Evolutionary conservation across 805 yeast genomes (phyloP).

Genomic region (Candida sakaeoensis): DNA sequence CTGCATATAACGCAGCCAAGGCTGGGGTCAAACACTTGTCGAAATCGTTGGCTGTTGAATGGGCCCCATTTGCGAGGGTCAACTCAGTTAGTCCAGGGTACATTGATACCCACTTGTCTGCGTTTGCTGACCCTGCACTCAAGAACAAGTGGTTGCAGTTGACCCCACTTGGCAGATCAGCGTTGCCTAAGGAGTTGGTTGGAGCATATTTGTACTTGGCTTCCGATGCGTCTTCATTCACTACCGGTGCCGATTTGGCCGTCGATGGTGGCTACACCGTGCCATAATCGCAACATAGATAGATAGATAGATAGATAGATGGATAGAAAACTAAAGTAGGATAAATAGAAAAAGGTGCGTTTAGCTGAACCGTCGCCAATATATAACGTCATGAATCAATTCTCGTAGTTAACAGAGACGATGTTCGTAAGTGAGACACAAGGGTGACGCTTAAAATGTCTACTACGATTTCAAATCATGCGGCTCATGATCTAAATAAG

Average conservation of each 20-base stretch:
- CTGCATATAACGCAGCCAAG: slow-evolving; percentile 41
- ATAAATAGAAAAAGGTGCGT: no score
- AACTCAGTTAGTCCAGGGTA: slow-evolving; percentile 36
- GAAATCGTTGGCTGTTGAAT: slow-evolving; percentile 37
- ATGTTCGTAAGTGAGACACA: no score
- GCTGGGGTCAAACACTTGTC: slow-evolving; percentile 37
- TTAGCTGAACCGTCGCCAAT: no score
- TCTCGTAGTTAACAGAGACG: no score
- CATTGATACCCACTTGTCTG: slow-evolving; percentile 36
- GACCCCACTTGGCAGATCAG: slow-evolving; percentile 46
- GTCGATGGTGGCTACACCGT: slow-evolving; percentile 46
- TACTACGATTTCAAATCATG: no score
- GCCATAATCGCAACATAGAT: neutral
- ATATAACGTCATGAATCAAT: no score
- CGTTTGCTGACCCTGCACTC: slow-evolving; percentile 29
- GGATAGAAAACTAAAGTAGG: no score
- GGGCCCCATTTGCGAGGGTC: slow-evolving; percentile 40
- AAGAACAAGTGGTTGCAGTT: slow-evolving; percentile 37
- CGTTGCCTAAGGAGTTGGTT: slow-evolving; percentile 38
- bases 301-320: no score
- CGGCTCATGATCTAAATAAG: no score
- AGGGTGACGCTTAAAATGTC: no score
- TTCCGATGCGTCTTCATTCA: slow-evolving; percentile 42
- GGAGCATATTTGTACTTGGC: slow-evolving; percentile 46
- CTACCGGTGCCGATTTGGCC: slow-evolving; percentile 43